Evolutionary conservation across 345 rosid species (phyloP).

Genomic region (Brassica juncea): DNA sequence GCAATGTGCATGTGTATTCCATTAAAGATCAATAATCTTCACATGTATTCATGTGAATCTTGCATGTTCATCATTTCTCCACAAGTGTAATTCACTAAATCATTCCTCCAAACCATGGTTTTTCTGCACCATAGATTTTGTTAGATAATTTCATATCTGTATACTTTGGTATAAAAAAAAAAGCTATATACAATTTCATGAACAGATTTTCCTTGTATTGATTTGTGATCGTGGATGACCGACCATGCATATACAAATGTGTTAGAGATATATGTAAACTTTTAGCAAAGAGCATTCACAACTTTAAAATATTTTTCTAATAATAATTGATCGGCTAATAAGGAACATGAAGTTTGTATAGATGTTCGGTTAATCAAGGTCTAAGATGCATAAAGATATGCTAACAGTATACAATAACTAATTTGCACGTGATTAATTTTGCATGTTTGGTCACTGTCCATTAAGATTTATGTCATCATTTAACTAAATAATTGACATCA

Average conservation of each 20-base stretch:
- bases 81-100: neutral
- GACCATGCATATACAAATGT: neutral
- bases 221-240: neutral
- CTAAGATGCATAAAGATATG: neutral
- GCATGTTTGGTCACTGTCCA: neutral
- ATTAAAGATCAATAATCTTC: neutral
- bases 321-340: no score
- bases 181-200: neutral
- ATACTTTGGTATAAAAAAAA: neutral
- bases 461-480: neutral
- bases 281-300: no score
- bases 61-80: neutral
- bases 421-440: neutral
- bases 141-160: neutral
- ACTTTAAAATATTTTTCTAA: no score
- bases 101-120: neutral
- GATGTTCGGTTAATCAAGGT: no score
- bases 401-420: slow-evolving; percentile 1
- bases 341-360: no score
- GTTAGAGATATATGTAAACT: neutral
- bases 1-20: neutral
- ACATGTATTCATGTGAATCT: neutral
- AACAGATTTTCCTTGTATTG: neutral
- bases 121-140: neutral
- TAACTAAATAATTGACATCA: neutral